Evolutionary conservation across 2,329 filamentous ascomycete genomes (phyloP), one percentile per base, ranked within the genome.

Genomic region (Bipolaris cookei): DNA sequence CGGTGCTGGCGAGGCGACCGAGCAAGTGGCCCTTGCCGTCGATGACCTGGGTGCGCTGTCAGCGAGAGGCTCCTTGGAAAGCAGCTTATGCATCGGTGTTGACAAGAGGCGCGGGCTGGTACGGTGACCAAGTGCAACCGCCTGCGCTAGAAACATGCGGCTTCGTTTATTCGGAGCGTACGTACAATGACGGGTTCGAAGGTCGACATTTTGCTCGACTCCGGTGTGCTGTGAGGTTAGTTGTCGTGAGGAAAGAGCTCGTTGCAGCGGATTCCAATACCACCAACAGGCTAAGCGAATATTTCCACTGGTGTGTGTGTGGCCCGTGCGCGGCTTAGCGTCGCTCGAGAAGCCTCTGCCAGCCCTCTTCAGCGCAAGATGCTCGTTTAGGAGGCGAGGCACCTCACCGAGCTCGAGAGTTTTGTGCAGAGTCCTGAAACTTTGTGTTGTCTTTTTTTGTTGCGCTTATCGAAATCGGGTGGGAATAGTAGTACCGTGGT

Each of bases 1-100:
- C 92, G 80, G 92, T 97, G 82, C 89, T 92, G 85, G 94, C 94
- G 82, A 99, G 89, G 83, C 95, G 94, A 87, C 95, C 95, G 83
- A 99, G 92, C 82, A 99, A 90, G 85, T 99, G 95, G 84, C 95
- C 95, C 90, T 99, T 99, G 91, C 93, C 95, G 89, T 99, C 95
- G 81, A 99, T 96, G 86, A 97, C 91, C 67, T 72, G 75, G 47
- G 45, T 51, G 48, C 23, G 55, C 54, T 59, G 71, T 76, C 71
- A 76, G 74, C 71, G 62, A 59, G 18, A 57, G 38, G 41, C 43
- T 42, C 51, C 54, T 42, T 51, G 54, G 49, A 48, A 25, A 48
- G 21, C 16, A 48, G 18, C 21, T 45, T 34, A 46, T 60, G 20
- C 37, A 13, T 48, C 5, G 28, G 44, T 55, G 48, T 56, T 56